Evolutionary conservation across 1,284 basidiomycete genomes (phyloP), one percentile per base, ranked within the genome.

Genomic region (Heterobasidion parviporum): DNA sequence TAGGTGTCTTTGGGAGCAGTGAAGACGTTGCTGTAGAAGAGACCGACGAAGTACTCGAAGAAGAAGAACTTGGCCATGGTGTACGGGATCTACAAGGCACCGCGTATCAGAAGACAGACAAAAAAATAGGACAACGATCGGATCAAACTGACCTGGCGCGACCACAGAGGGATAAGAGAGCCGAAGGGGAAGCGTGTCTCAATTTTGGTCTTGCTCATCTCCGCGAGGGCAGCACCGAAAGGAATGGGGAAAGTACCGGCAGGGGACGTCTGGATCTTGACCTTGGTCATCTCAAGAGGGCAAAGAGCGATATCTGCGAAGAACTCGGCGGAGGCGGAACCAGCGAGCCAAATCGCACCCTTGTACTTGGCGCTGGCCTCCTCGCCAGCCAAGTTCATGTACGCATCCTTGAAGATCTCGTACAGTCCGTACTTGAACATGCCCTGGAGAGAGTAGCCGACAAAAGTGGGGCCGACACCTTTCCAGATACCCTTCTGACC

Each of bases 351-450:
- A 75, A 99, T 94, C 58, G 82, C 81, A 63, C 91, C 89, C 74
- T 98, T 92, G 86, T 98, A 92, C 67, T 89, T 83, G 56, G 81
- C 72, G 15, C 93, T 78, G n/a, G 77, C 74, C 72, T 98, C 94
- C 66, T 94, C 78, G 62, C 93, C 93, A 57, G 92, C 85, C 57
- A 83, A 65, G 76, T 94, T 92, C 76, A 88, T 87, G 77, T 94
- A 91, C 61, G 74, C 64, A 72, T 96, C 92, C 81, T 98, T 98
- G 88, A 95, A 98, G 69, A 90, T 73, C 75, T 96, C 94, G 74
- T 97, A 96, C 70, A 93, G 89, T 76, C 93, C 93, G 72, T 92
- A 97, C 77, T 98, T 98, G 84, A 94, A 91, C 78, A 94, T 84
- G 68, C 94, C 96, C 76, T 98, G 96, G 64, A 96, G 81, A 18